Evolutionary conservation across 805 yeast species (phyloP), one percentile per base, ranked within the genome.

Genomic region (Candida insectorum): DNA sequence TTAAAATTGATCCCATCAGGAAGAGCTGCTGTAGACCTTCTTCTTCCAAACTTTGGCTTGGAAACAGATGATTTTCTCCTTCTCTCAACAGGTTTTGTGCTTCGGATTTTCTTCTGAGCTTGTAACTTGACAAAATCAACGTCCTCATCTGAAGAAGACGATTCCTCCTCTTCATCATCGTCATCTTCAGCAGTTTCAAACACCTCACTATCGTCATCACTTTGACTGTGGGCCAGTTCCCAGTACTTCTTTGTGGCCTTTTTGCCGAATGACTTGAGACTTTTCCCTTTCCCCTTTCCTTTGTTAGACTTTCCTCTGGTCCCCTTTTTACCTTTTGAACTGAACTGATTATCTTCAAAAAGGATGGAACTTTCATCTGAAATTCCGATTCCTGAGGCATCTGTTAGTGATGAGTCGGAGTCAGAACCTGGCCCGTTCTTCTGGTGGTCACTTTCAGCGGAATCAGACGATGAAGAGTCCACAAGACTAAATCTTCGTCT

Each of bases 91-190:
- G 76, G 75, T 41, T 73, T 71, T 67, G 75, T 60, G 1, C 78
- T 68, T 39, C 61, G 69, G 24, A 75, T 75, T 57, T 81, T 77
- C 41, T 78, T 66, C 52, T 81, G 82, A 7, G 81, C 84, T 22
- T 85, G 83, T 40, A 84, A 58, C 52, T 74, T 75, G 11, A 83
- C 85, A 52, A 80, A 81, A 57, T 84, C 91, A 2, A 82, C 77
- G 44, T 77, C 79, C 79, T 41, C 45, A 44, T 79, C 86, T 45
- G 76, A 81, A 0, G 81, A 75, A 8, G 79, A 73, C 8, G 73
- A 62, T 6, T 48, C 56, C 6, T 53, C 49, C 16, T 46, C 49
- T 6, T 37, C 40, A 1, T 32, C 36, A 11, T 37, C 40, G 13
- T 37, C 40, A n/a, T 33, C 39, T 4, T 34, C 37, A 17, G 24